Evolutionary conservation across 2,329 filamentous ascomycete genomes (phyloP), one percentile per base, ranked within the genome.

Genomic region (Neoascochyta sp.): DNA sequence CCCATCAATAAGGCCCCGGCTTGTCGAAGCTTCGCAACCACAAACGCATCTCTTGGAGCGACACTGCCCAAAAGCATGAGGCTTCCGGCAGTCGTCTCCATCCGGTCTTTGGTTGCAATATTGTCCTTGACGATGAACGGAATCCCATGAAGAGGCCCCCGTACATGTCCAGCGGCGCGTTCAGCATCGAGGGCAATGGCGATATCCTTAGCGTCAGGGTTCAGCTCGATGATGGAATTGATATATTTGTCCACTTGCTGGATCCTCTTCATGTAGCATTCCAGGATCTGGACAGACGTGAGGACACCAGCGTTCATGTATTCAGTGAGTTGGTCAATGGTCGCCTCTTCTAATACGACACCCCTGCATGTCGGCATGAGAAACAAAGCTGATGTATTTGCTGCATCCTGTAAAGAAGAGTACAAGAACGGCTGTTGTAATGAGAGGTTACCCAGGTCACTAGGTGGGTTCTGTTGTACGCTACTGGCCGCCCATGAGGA

Each of bases 81-180:
- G 48, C 73, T 78, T 1, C 84, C 84, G 1, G 83, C 82, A 0
- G 83, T 87, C 0, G 83, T 88, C 52, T 87, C 74, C 72, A 88
- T 75, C 29, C 73, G 73, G 54, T 86, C 83, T 41, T 77, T 78
- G 7, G 74, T 78, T 1, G 55, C 57, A 16, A 61, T 59, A 24
- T 58, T 61, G 17, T 88, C 83, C 60, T 88, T 88, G 42, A 86
- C 75, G 3, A 82, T 67, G 54, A 84, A 84, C 0, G 84, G 83
- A 23, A 89, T 84, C 3, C 83, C 83, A 54, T 88, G 83, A 1
- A 89, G 68, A 1, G 77, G 76, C 1, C 81, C 74, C n/a, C 80
- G 73, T 7, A 79, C 57, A 21, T 64, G 66, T 14, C 79, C 79
- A 1, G 62, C 48, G 9, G 55, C 51, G 11, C 83, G 72, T 59